Evolutionary conservation across 1,284 basidiomycete species (phyloP).

Genomic region (Melampsora americana): DNA sequence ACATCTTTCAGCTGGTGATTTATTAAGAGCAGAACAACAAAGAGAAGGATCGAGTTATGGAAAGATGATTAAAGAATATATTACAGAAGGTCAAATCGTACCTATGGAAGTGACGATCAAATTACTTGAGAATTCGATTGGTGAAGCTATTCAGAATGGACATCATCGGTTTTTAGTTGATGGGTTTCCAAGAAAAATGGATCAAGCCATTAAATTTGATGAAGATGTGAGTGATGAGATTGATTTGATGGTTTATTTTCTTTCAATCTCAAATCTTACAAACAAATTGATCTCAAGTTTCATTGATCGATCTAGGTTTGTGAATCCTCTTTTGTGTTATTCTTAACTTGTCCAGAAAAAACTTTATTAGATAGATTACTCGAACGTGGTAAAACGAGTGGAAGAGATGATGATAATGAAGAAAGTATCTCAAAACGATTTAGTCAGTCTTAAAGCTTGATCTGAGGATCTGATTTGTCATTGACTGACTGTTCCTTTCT

Average conservation of each 20-base stretch:
- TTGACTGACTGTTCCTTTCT: background rate
- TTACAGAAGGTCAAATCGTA: constrained; percentile 89
- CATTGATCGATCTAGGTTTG: constrained; percentile 64
- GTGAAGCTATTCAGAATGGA: constrained; percentile 62
- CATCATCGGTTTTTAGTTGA: constrained; percentile 89
- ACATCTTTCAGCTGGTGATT: constrained; percentile 95
- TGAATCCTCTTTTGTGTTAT: constrained; percentile 73
- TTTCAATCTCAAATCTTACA: constrained; percentile 16
- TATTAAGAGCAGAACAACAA: constrained; percentile 88
- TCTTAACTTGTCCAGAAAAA: constrained; percentile 83
- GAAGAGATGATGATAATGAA: constrained; percentile 89
- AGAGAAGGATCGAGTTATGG: constrained; percentile 82
- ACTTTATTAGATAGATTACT: constrained; percentile 82
- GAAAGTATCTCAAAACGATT: constrained; percentile 97
- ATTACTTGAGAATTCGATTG: constrained; percentile 90
- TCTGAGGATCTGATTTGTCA: background rate
- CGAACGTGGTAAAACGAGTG: constrained; percentile 87
- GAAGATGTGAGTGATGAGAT: constrained; percentile 63
- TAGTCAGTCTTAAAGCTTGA: constrained; percentile 59
- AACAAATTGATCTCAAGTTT: constrained; percentile 5
- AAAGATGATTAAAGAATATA: constrained; percentile 79
- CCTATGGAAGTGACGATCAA: constrained; percentile 97
- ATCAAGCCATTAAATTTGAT: constrained; percentile 92
- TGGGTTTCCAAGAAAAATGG: constrained; percentile 98
- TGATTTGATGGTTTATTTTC: constrained; percentile 7